Evolutionary conservation across 371 early-diverging fungal species (phyloP).

Genomic region (Fennellomyces sp.): DNA sequence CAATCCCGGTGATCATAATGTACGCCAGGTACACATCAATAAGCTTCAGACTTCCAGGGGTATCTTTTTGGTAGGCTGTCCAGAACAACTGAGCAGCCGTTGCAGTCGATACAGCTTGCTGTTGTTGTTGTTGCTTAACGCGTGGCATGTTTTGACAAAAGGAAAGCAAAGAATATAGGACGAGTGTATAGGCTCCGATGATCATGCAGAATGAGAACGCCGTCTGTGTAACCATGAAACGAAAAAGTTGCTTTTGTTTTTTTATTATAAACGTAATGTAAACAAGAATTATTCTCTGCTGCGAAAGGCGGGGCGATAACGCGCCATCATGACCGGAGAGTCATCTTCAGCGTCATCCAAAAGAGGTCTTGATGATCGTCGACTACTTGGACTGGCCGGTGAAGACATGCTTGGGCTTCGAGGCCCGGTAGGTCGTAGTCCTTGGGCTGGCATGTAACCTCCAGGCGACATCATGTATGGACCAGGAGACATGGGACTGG

Average conservation of each 20-base stretch:
- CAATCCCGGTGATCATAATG: conserved; percentile 83
- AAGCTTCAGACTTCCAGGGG: conserved; percentile 79
- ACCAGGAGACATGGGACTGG: conserved; percentile 11
- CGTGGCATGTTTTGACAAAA: neutral
- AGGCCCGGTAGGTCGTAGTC: conserved; percentile 6
- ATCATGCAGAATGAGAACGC: too few relatives aligned
- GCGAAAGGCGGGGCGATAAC: neutral
- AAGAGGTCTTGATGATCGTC: conserved; percentile 15
- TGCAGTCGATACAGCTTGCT: neutral
- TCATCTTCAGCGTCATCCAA: conserved; percentile 16
- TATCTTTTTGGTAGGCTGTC: conserved; percentile 58
- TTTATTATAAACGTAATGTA: neutral
- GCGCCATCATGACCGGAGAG: neutral
- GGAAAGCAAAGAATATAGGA: neutral
- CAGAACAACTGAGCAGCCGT: conserved; percentile 6
- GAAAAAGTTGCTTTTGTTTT: too few relatives aligned
- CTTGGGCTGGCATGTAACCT: neutral
- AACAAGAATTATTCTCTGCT: conserved; percentile 1
- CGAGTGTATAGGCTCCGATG: too few relatives aligned
- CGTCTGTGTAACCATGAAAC: neutral
- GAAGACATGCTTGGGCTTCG: conserved; percentile 21
- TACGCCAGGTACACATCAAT: conserved; percentile 92
- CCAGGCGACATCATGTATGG: conserved; percentile 13
- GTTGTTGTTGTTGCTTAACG: neutral
- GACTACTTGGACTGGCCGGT: conserved; percentile 19